Conservation (phyloP, 2,329 filamentous ascomycete genomes). For the Fusarium euwallaceae region DNA sequence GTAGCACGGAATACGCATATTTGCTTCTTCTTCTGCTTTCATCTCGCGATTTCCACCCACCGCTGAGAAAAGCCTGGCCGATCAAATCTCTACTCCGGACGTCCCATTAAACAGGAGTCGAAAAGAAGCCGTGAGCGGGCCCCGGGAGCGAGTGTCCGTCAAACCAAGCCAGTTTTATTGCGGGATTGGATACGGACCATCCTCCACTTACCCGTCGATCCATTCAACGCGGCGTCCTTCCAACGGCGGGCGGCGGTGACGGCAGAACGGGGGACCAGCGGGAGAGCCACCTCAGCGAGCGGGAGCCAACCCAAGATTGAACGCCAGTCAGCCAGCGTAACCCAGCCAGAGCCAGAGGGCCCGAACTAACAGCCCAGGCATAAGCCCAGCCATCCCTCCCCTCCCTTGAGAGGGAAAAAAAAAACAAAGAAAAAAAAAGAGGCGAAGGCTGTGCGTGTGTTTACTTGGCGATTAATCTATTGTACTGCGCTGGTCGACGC, state of each 20-base stretch:
- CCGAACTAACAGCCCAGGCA: conserved; percentile 9
- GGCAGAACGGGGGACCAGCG: conserved; percentile 26
- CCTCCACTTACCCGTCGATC: conserved; percentile 9
- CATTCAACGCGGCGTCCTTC: conserved; percentile 4
- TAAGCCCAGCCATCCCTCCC: conserved; percentile 27
- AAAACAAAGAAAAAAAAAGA: neutral
- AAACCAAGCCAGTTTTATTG: conserved; percentile 8
- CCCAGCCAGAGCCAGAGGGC: neutral
- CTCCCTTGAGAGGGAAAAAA: conserved; percentile 22
- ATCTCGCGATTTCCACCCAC: neutral
- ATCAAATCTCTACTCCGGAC: neutral
- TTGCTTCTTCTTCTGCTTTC: neutral
- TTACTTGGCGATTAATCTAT: conserved; percentile 15
- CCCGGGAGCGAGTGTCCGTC: neutral
- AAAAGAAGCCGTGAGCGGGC: conserved; percentile 2
- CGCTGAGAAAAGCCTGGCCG: neutral
- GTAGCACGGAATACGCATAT: neutral
- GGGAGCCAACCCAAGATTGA: conserved; percentile 18
- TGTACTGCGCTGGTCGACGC: conserved; percentile 12
- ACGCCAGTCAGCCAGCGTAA: conserved; percentile 13
- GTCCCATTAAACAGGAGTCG: neutral
- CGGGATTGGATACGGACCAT: conserved; percentile 3
- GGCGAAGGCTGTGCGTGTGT: conserved; percentile 11
- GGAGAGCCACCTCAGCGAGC: conserved; percentile 19
- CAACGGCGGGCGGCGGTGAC: conserved; percentile 27